Evolutionary conservation across 208 protist species (phyloP).

Genomic region (Trypanosoma avium): DNA sequence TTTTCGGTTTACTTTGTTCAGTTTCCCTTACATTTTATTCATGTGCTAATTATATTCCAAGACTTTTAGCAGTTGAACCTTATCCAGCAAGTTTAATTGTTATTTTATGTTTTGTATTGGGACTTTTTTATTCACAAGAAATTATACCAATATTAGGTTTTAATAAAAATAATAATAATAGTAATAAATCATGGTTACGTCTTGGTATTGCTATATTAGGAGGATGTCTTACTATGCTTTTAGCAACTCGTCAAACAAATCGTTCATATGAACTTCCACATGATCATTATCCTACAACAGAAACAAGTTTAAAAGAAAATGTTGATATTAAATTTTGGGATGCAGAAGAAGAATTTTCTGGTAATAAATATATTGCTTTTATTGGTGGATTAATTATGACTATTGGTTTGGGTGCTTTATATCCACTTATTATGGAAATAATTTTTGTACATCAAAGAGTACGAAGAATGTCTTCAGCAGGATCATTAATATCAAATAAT

Average conservation of each 20-base stretch:
- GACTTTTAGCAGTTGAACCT: conserved; percentile 67
- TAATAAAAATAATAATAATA: conserved; percentile 12
- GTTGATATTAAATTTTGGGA: conserved; percentile 53
- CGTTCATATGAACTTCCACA: conserved; percentile 55
- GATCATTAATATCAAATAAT: conserved; percentile 22
- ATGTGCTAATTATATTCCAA: conserved; percentile 73
- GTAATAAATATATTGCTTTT: conserved; percentile 61
- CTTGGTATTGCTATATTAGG: conserved; percentile 34
- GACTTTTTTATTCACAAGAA: conserved; percentile 53
- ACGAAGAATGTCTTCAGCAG: conserved; percentile 19
- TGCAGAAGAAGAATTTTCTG: conserved; percentile 51
- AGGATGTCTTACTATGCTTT: conserved; percentile 51
- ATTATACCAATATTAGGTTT: conserved; percentile 43
- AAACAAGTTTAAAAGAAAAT: conserved; percentile 29
- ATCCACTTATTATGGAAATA: conserved; percentile 68
- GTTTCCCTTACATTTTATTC: conserved; percentile 54
- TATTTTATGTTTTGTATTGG: conserved; percentile 39
- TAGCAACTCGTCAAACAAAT: conserved; percentile 72
- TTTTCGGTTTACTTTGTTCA: conserved; percentile 41
- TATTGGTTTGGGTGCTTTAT: conserved; percentile 63
- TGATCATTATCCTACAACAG: conserved; percentile 48
- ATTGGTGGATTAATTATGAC: conserved; percentile 52
- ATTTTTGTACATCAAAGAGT: conserved; percentile 42
- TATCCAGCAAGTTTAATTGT: conserved; percentile 57
- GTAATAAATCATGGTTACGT: conserved; percentile 27